A percentile compares a stretch with the other conserved stretches of the same genome.
phyloP scores from a whole-genome alignment of 768 basidiomycete genomes.

The Collybia mongolica region DNA sequence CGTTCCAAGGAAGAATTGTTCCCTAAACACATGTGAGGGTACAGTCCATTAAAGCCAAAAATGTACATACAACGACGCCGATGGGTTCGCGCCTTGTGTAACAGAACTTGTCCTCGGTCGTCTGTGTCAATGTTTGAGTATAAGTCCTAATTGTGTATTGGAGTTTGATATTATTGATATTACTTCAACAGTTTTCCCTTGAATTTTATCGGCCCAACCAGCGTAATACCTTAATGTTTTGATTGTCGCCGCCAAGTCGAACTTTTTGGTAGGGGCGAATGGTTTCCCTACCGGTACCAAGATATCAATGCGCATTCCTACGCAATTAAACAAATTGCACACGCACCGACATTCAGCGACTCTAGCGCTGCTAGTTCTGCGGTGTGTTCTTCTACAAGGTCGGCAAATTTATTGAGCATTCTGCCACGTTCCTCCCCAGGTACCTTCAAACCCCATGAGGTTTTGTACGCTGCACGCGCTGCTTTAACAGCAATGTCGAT shows the following conservation, averaged over 20 bases:
- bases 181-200: constrained; percentile 72
- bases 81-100: constrained; percentile 47
- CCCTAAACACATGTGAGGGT: constrained; percentile 18
- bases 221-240: constrained; percentile 73
- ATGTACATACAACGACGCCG: constrained; percentile 1
- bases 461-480: constrained; percentile 51
- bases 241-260: constrained; percentile 49
- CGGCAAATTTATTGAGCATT: constrained; percentile 26
- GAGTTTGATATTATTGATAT: no score
- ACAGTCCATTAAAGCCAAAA: no score
- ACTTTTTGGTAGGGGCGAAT: constrained; percentile 42
- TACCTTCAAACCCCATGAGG: constrained; percentile 61
- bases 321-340: not conserved
- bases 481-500: constrained; percentile 74
- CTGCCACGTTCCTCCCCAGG: constrained; percentile 34
- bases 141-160: not conserved
- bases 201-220: constrained; percentile 88
- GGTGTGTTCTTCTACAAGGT: constrained; percentile 21
- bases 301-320: not conserved
- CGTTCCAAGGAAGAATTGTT: constrained; percentile 67
- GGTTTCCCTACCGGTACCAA: constrained; percentile 44
- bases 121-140: constrained; percentile 8
- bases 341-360: constrained; percentile 9
- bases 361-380: constrained; percentile 26
- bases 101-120: constrained; percentile 22